Evolutionary conservation across 192 early-diverging fungal species (phyloP), one percentile per base, ranked within the genome.

Genomic region (Coemansia sp.): DNA sequence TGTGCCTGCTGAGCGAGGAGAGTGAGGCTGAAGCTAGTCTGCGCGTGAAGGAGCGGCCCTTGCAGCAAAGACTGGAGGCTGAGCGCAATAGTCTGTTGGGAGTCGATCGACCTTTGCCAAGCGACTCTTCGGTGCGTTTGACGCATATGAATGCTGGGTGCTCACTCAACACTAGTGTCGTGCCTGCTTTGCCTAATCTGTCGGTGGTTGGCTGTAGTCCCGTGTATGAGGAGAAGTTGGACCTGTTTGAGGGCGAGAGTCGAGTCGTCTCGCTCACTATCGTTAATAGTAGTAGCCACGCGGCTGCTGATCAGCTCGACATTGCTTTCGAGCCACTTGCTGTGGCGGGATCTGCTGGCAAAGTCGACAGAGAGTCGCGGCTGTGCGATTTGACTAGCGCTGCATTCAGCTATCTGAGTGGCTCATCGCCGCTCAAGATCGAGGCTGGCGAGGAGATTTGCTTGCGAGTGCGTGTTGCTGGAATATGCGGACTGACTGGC

Each of bases 231-330:
- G 72, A 72, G 16, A 70, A 68, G 27, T 39, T 82, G 61, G 73
- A 71, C 29, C 65, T 82, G 50, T 74, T 61, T 50, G 80, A 82
- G 53, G 80, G 80, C 49, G 80, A 82, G 29, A 59, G 61, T 15
- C 65, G 69, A 1, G 32, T 66, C 4, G 62, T 82, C 1, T 44
- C 27, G 6, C 64, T 82, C 1, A 56, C 58, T 18, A 58, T 82
- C 39, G 80, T 65, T 9, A 82, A 76, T 37, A 34, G 70, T 59
- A 73, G 76, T 20, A 11, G 15, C 1, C 3, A 37, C 20, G 74
- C 59, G 4, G 67, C 45, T 13, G 80, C 60, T 0, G 68, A 64
- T 39, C 38, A 45, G 38, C 27, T 82, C 20, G 65, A 45, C 12
- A 60, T 82, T 3, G 35, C 56, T 0, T 82, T 82, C 61, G 80